Evolutionary conservation across 164 flowering plant species (phyloP), one percentile per base, ranked within the genome.

Genomic region (Cinnamomum chago): DNA sequence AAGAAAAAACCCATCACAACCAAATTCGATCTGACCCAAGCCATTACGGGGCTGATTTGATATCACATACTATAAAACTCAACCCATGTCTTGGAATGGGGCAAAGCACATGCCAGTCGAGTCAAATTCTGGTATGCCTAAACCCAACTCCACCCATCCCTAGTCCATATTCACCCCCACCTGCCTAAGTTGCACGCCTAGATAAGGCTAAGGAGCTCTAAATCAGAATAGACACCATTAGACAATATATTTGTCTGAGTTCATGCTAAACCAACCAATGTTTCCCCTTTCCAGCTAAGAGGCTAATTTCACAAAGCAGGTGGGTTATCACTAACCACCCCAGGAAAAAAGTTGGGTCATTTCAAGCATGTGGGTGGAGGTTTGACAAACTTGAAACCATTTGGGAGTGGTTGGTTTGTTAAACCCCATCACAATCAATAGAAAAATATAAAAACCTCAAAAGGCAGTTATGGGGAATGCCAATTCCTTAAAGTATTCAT

Each of bases 321-420:
- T 60, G 64, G 22, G 23, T 60, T 23, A n/a, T 60, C 23, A 23
- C n/a, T 18, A 60, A 18, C n/a, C 23, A 20, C n/a, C 64, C 24
- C n/a, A 20, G 18, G 23, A 7, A 2, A 20, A 58, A 60, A n/a
- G 24, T 5, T 7, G 47, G 47, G 47, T 40, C 47, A 40, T 40
- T 7, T 40, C 47, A 40, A 9, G 47, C 47, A 40, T 40, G 1
- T 40, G 47, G 47, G 6, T 1, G 27, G 27, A 25, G 1, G 64
- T 2, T 60, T 60, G 64, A 17, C 64, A 60, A 73, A 11, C 51
- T 65, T 9, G 18, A 30, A 24, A 5, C 17, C 77, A 4, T 69
- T 81, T 76, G 62, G 80, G 82, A 58, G 84, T 81, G 74, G 85
- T 85, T 85, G 79, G 64, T 60, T n/a, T 18, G 20, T n/a, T n/a